A percentile compares a stretch with the other conserved stretches of the same genome.
These are phyloP conservation scores for Skeletonema tropicum DNA, from an alignment of 108 stramenopile species.

Conservation along the genomic window DNA sequence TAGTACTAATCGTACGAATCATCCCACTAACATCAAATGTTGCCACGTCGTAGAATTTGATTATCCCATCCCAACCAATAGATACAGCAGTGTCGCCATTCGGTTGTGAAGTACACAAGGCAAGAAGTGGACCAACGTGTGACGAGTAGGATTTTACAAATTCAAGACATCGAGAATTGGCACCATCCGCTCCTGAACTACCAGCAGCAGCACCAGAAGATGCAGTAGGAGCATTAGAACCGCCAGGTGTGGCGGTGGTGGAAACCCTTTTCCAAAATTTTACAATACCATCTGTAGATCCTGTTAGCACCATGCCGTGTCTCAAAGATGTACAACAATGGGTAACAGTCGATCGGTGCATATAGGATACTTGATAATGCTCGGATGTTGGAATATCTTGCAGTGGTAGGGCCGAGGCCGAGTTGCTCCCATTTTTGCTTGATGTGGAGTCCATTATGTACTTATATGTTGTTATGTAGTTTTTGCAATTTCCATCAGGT, in stretches of 20 bases:
- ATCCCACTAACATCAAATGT: constrained; percentile 91
- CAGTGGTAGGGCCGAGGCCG: not conserved
- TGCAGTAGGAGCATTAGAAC: not conserved
- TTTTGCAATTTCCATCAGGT: too few species aligned
- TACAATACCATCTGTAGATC: constrained; percentile 89
- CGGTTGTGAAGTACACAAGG: constrained; percentile 56
- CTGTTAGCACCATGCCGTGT: constrained; percentile 94
- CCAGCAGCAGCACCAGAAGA: not conserved
- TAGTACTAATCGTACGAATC: constrained; percentile 57
- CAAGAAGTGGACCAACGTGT: constrained; percentile 79
- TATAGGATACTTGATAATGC: constrained; percentile 88
- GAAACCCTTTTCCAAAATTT: constrained; percentile 98
- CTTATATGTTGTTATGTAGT: not conserved
- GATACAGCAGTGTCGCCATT: constrained; percentile 87
- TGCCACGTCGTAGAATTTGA: constrained; percentile 97
- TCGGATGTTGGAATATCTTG: constrained; percentile 62
- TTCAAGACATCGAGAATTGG: constrained; percentile 76
- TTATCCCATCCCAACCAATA: constrained; percentile 69
- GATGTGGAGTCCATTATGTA: constrained; percentile 9
- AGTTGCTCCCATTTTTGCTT: not conserved
- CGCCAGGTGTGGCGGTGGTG: constrained; percentile 15
- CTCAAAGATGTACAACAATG: constrained; percentile 66
- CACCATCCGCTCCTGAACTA: constrained; percentile 6
- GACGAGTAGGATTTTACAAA: constrained; percentile 98
- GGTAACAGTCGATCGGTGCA: constrained; percentile 92